phyloP scores from a whole-genome alignment of 2,329 filamentous ascomycete genomes.

The Penicillium sp. region DNA sequence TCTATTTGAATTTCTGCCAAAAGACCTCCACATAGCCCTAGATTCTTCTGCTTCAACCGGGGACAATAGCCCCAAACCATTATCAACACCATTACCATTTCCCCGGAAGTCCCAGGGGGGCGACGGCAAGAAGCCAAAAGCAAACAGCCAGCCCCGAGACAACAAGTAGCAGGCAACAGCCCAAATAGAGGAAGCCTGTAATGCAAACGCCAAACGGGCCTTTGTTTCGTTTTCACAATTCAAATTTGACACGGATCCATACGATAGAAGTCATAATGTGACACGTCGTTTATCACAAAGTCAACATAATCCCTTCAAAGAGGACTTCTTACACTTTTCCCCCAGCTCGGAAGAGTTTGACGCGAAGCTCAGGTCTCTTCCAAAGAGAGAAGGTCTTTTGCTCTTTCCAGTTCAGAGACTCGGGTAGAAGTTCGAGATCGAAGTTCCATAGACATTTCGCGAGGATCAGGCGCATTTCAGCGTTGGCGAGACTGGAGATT shows the following conservation, averaged over 20 bases:
- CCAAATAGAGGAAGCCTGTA: neutral
- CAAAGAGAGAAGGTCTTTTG: constrained; percentile 39
- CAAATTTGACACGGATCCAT: neutral
- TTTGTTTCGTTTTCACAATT: neutral
- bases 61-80: neutral
- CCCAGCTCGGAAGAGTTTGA: constrained; percentile 24
- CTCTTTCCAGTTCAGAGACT: constrained; percentile 24
- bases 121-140: neutral
- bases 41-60: neutral
- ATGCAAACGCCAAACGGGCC: neutral
- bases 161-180: neutral
- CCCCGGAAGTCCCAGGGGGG: too few relatives aligned
- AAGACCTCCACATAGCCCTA: neutral
- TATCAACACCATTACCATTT: too few relatives aligned
- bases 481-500: constrained; percentile 27
- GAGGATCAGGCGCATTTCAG: constrained; percentile 43
- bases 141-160: constrained; percentile 3
- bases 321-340: neutral
- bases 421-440: constrained; percentile 36
- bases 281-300: neutral
- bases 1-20: neutral
- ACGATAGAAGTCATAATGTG: neutral
- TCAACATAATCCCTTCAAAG: neutral
- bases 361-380: constrained; percentile 35
- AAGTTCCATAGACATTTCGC: constrained; percentile 39